These are phyloP conservation scores for Tolypocladium pustulatum DNA, from an alignment of 2,329 filamentous ascomycete species.

Conservation along the genomic window DNA sequence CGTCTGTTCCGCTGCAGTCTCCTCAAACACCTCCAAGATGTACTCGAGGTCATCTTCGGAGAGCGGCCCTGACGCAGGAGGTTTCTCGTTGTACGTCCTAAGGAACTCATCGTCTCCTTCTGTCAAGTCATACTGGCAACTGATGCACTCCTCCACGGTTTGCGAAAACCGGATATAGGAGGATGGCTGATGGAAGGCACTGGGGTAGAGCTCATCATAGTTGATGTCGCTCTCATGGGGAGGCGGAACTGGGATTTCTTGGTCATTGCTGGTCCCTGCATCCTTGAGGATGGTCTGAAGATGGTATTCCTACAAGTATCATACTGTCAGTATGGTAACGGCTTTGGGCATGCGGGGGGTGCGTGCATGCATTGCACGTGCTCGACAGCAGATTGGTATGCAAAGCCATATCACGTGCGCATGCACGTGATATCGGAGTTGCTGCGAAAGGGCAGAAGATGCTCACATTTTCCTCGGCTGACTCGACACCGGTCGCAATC, in stretches of 20 bases:
- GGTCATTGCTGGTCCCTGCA: constrained; percentile 42
- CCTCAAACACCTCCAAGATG: constrained; percentile 91
- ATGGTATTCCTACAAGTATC: constrained; percentile 69
- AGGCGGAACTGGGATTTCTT: constrained; percentile 56
- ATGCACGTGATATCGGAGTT: constrained; percentile 36
- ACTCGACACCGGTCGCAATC: constrained; percentile 95
- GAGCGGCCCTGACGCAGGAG: constrained; percentile 51
- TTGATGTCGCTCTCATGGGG: constrained; percentile 56
- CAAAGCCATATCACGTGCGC: constrained; percentile 30
- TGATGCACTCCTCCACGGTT: constrained; percentile 91
- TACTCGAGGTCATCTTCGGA: constrained; percentile 89
- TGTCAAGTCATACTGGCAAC: constrained; percentile 88
- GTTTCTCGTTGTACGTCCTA: constrained; percentile 72
- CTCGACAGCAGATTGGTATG: constrained; percentile 3
- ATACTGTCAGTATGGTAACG: constrained; percentile 15
- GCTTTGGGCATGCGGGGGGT: constrained; percentile 3
- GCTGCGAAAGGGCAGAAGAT: constrained; percentile 15
- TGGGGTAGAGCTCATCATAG: constrained; percentile 83
- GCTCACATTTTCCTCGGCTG: constrained; percentile 94
- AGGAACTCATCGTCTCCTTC: constrained; percentile 82
- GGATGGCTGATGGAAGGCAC: constrained; percentile 68
- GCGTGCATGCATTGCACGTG: constrained; percentile 8
- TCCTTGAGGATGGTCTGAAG: constrained; percentile 67
- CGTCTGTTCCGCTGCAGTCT: constrained; percentile 70
- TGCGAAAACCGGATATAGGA: constrained; percentile 98